These are phyloP conservation scores for Aureobasidium namibiae DNA, from an alignment of 2,329 filamentous ascomycete species.

Conservation along the genomic window DNA sequence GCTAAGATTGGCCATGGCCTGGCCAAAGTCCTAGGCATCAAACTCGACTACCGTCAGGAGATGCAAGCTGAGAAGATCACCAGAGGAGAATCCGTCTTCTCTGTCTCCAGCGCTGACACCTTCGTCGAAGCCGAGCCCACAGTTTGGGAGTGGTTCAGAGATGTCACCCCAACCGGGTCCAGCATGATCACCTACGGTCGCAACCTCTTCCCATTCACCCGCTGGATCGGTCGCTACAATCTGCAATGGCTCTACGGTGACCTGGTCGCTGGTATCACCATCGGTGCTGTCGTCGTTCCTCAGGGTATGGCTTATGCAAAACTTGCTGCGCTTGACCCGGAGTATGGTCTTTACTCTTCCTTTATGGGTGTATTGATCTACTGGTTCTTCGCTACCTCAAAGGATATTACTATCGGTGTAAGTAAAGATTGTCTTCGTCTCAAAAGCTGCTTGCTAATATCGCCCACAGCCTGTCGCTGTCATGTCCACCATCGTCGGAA, in stretches of 20 bases:
- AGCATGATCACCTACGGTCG: slow-evolving; percentile 54
- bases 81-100: slow-evolving; percentile 72
- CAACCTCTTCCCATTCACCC: slow-evolving; percentile 75
- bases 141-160: slow-evolving; percentile 60
- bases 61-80: slow-evolving; percentile 55
- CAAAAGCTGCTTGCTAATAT: neutral
- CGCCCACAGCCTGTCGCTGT: slow-evolving; percentile 72
- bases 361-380: slow-evolving; percentile 94
- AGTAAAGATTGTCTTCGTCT: slow-evolving; percentile 27
- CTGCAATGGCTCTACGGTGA: slow-evolving; percentile 82
- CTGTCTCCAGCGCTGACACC: slow-evolving; percentile 61
- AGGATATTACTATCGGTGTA: slow-evolving; percentile 94
- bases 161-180: slow-evolving; percentile 51
- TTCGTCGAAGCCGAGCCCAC: slow-evolving; percentile 81
- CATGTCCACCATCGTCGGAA: slow-evolving; percentile 80
- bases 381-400: slow-evolving; percentile 97
- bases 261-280: slow-evolving; percentile 73
- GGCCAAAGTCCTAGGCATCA: slow-evolving; percentile 76
- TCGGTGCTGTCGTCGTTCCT: slow-evolving; percentile 78
- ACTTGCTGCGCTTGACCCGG: slow-evolving; percentile 66
- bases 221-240: slow-evolving; percentile 90
- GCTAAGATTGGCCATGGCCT: slow-evolving; percentile 62
- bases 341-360: slow-evolving; percentile 88
- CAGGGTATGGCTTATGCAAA: slow-evolving; percentile 94
- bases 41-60: slow-evolving; percentile 61